Evolutionary conservation across 108 stramenopile genomes (phyloP).

Genomic region (Mediolabrus comicus): DNA sequence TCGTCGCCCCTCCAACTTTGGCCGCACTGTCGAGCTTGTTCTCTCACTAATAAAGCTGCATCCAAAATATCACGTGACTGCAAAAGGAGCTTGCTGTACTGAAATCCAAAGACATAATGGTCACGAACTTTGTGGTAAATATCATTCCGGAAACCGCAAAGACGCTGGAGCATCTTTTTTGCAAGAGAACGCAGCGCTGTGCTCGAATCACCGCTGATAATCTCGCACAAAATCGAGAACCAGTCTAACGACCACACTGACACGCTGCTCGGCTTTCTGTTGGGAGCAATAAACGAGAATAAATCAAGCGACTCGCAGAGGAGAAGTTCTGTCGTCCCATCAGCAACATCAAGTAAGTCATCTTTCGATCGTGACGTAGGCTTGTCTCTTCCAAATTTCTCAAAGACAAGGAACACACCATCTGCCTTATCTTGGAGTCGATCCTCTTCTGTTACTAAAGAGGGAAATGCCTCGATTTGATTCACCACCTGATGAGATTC

Average conservation of each 20-base stretch:
- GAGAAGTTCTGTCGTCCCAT: neutral
- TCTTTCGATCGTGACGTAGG: constrained; percentile 1
- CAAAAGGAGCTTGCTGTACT: constrained; percentile 49
- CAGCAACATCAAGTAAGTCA: constrained; percentile 13
- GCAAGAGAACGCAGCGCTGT: constrained; percentile 43
- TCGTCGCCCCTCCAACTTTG: constrained; percentile 46
- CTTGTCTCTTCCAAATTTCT: constrained; percentile 16
- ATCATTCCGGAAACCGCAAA: constrained; percentile 66
- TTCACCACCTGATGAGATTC: neutral
- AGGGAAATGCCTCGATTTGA: constrained; percentile 1
- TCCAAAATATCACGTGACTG: constrained; percentile 36
- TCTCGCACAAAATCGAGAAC: constrained; percentile 73
- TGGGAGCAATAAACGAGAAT: constrained; percentile 46
- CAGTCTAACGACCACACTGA: constrained; percentile 43
- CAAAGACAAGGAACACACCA: constrained; percentile 1
- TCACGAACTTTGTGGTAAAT: constrained; percentile 71
- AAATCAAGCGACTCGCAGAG: constrained; percentile 51
- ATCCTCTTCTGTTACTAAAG: constrained; percentile 21
- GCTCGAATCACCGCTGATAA: constrained; percentile 46
- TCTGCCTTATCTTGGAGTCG: constrained; percentile 18
- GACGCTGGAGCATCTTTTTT: constrained; percentile 55
- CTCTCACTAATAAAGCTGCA: constrained; percentile 51
- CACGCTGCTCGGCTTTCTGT: neutral
- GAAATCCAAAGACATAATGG: constrained; percentile 68
- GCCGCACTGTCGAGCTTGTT: constrained; percentile 62